Base-by-base conservation (phyloP, 1,284 basidiomycete genomes). In the Puccinia hordei region DNA sequence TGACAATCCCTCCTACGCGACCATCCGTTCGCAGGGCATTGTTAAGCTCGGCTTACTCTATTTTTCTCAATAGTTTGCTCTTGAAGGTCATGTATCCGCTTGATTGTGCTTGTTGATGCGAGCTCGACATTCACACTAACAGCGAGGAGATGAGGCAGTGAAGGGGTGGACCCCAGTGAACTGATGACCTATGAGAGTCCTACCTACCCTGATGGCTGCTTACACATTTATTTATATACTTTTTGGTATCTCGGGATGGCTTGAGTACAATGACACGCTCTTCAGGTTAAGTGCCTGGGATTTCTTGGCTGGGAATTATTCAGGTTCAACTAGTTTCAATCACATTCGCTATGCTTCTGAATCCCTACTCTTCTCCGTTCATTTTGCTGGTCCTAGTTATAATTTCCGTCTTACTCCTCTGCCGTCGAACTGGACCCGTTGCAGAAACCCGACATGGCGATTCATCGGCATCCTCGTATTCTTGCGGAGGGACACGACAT, bases 341-440 rank as follows among this genome's bases (percentile, higher is more conserved):
- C 63, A 24, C 63, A 66, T 46, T 66, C 38, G 63, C 63, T 44
- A 66, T 66, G 63, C 61, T 63, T 38, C 33, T 22, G 2, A 13
- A 35, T 66, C 6, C 33, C 12, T 27, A 24, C 38, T 27, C 41
- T n/a, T 66, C 63, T 66, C 63, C 63, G 17, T 46, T 66, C n/a
- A 38, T 66, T 46, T 66, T 46, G 38, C 22, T 66, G 63, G 19
- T 66, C 63, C 13, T 66, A 10, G 8, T 9, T 27, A 38, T 38
- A 24, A 38, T 19, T 27, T 46, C n/a, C 38, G 13, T 66, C 2
- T 66, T 35, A 6, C 38, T 46, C n/a, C n/a, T 46, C 13, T 46
- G 38, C 38, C 41, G n/a, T 66, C 63, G 22, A 24, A 44, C 44
- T 46, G 63, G n/a, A 8, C 8, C 38, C 10, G 24, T 66, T 46